These are phyloP conservation scores for Plenodomus tracheiphilus DNA, from an alignment of 2,329 filamentous ascomycete genomes.

Conservation along the genomic window DNA sequence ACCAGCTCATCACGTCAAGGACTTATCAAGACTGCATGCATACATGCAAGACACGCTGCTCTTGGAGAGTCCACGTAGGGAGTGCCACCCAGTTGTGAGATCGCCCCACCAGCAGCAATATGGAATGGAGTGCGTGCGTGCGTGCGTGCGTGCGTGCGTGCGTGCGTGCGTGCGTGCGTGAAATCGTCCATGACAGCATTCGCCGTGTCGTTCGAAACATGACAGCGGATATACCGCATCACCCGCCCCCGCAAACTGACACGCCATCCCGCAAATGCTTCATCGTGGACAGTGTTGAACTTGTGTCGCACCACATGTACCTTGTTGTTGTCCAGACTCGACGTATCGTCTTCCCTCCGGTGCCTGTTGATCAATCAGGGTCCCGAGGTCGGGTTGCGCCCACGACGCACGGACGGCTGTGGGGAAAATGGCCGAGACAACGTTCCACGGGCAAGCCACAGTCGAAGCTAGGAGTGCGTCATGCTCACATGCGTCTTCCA, in stretches of 20 bases:
- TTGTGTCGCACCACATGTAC: too few relatives aligned
- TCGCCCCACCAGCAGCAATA: too few relatives aligned
- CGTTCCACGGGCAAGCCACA: conserved; percentile 7
- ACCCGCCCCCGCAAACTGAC: not conserved
- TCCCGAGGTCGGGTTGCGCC: not conserved
- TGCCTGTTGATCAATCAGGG: conserved; percentile 8
- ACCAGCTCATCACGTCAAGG: not conserved
- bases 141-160: too few relatives aligned
- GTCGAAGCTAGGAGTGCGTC: conserved; percentile 1
- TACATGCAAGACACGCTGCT: too few relatives aligned
- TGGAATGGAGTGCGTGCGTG: too few relatives aligned
- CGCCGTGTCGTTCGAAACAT: conserved; percentile 6
- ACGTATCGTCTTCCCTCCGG: too few relatives aligned
- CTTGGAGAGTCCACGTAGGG: too few relatives aligned
- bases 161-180: not conserved
- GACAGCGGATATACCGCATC: conserved; percentile 9
- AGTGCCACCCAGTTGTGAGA: too few relatives aligned
- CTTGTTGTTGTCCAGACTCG: not conserved
- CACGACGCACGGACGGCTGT: conserved; percentile 7
- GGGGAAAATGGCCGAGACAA: conserved; percentile 11
- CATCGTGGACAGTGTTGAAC: too few relatives aligned
- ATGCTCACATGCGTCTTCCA: conserved; percentile 10
- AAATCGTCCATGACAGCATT: not conserved
- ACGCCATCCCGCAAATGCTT: too few relatives aligned
- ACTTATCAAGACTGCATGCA: not conserved